Evolutionary conservation across 805 yeast species (phyloP).

Genomic region (Pichia phayaonensis): DNA sequence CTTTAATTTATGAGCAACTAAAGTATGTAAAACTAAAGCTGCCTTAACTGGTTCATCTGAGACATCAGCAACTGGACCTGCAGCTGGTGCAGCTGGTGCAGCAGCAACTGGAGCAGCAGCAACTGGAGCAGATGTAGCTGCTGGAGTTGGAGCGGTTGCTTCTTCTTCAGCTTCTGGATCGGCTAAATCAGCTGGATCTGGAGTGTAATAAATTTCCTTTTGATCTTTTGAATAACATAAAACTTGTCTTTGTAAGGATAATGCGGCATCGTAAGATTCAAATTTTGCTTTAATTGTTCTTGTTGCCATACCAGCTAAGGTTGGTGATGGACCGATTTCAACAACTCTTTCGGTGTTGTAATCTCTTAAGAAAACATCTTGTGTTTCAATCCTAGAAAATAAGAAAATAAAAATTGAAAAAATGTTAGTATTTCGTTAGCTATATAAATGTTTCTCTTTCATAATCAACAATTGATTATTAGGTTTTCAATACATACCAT

Average conservation of each 20-base stretch:
- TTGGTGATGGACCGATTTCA: conserved; percentile 98
- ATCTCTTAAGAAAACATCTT: conserved; percentile 91
- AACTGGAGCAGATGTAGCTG: conserved; percentile 47
- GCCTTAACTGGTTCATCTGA: conserved; percentile 92
- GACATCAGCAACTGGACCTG: conserved; percentile 76
- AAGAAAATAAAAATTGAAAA: neutral
- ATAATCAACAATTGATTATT: neutral
- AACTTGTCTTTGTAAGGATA: conserved; percentile 88
- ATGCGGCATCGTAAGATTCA: conserved; percentile 96
- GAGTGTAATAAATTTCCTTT: conserved; percentile 92
- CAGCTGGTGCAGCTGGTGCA: conserved; percentile 57
- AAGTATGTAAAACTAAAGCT: conserved; percentile 67
- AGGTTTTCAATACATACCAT: conserved; percentile 49
- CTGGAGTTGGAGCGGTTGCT: conserved; percentile 29
- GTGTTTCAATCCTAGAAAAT: conserved; percentile 71
- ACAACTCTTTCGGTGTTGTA: conserved; percentile 95
- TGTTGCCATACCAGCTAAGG: conserved; percentile 97
- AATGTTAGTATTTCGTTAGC: conserved; percentile 8
- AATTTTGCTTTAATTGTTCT: conserved; percentile 93
- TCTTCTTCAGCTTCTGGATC: conserved; percentile 26
- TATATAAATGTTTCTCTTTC: no score
- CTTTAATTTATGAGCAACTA: conserved; percentile 94
- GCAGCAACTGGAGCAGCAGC: conserved; percentile 56
- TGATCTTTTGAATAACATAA: conserved; percentile 93
- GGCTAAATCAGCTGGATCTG: conserved; percentile 57